Conservation (phyloP, 495 filamentous ascomycete species). For the Letharia columbiana region DNA sequence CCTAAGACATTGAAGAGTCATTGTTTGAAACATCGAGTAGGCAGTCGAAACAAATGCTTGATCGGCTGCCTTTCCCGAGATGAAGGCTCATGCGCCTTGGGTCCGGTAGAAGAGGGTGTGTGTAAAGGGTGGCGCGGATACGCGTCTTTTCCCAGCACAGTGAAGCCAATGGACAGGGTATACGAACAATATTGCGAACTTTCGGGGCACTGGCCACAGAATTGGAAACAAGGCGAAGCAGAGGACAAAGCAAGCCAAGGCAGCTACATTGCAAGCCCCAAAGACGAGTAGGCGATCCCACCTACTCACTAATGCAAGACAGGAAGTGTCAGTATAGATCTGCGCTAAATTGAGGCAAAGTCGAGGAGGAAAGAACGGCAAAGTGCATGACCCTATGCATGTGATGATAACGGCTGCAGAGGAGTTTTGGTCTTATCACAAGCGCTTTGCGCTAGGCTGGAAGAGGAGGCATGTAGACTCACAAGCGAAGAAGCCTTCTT, state of each 20-base stretch:
- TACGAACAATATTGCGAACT: slow-evolving; percentile 95
- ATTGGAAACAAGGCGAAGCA: slow-evolving; percentile 85
- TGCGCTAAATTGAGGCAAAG: slow-evolving; percentile 9
- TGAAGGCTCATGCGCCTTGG: slow-evolving; percentile 19
- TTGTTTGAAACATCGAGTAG: slow-evolving; percentile 13
- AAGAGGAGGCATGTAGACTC: slow-evolving; percentile 46
- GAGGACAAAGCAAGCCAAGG: slow-evolving; percentile 81
- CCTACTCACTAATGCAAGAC: slow-evolving; percentile 62
- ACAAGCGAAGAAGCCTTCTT: slow-evolving; percentile 93
- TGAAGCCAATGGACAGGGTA: slow-evolving; percentile 24
- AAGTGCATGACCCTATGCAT: slow-evolving; percentile 29
- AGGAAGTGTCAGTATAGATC: slow-evolving; percentile 22
- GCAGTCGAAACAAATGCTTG: slow-evolving; percentile 18
- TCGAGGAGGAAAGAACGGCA: slow-evolving; percentile 20
- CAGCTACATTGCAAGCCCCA: slow-evolving; percentile 81
- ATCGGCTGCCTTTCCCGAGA: slow-evolving; percentile 16
- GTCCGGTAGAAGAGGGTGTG: not conserved
- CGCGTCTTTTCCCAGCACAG: slow-evolving; percentile 18
- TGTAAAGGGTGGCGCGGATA: slow-evolving; percentile 12
- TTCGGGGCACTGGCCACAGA: slow-evolving; percentile 67
- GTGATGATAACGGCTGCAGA: slow-evolving; percentile 31
- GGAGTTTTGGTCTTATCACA: slow-evolving; percentile 27
- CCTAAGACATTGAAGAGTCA: not conserved
- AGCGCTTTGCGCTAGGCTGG: slow-evolving; percentile 18
- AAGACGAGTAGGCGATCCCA: slow-evolving; percentile 96